Evolutionary conservation across 2,329 filamentous ascomycete species (phyloP).

Genomic region (Metarhizium robertsii): DNA sequence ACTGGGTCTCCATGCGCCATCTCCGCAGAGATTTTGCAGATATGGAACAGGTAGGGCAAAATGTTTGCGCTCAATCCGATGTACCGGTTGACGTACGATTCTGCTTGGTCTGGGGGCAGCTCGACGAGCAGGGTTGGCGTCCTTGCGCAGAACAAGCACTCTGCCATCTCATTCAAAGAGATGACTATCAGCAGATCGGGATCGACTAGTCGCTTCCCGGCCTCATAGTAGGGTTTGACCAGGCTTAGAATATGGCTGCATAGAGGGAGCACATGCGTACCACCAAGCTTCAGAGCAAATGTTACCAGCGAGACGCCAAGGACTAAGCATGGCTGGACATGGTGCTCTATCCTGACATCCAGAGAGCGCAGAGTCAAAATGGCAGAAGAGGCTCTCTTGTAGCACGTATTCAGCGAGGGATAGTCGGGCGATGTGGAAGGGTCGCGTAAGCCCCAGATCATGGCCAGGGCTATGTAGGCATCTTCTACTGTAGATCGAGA

Average conservation of each 20-base stretch:
- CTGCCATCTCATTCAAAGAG: conserved; percentile 13
- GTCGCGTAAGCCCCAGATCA: conserved; percentile 3
- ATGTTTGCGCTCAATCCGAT: conserved; percentile 15
- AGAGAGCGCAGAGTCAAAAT: conserved; percentile 9
- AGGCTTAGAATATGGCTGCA: too few species aligned
- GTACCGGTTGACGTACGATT: conserved; percentile 14
- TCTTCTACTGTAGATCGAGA: conserved; percentile 7
- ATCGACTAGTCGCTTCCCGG: conserved; percentile 1
- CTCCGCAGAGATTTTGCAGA: conserved; percentile 15
- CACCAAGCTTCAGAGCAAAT: conserved; percentile 9
- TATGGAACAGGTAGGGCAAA: conserved; percentile 16
- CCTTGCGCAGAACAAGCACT: conserved; percentile 13
- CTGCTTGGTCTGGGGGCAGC: conserved; percentile 1
- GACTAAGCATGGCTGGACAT: conserved; percentile 11
- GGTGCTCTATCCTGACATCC: conserved; percentile 3
- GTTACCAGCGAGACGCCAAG: conserved; percentile 12
- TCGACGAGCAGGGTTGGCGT: conserved; percentile 14
- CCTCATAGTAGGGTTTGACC: conserved; percentile 2
- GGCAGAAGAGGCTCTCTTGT: conserved; percentile 12
- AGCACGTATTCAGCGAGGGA: conserved; percentile 1
- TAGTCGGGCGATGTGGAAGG: not conserved
- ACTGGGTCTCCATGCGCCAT: not conserved
- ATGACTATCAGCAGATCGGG: conserved; percentile 9
- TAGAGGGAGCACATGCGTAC: too few species aligned
- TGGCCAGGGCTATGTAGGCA: conserved; percentile 11